Evolutionary conservation across 176 grass and related monocot genomes (phyloP).

Genomic region (Rhipidocladum racemiflorum): DNA sequence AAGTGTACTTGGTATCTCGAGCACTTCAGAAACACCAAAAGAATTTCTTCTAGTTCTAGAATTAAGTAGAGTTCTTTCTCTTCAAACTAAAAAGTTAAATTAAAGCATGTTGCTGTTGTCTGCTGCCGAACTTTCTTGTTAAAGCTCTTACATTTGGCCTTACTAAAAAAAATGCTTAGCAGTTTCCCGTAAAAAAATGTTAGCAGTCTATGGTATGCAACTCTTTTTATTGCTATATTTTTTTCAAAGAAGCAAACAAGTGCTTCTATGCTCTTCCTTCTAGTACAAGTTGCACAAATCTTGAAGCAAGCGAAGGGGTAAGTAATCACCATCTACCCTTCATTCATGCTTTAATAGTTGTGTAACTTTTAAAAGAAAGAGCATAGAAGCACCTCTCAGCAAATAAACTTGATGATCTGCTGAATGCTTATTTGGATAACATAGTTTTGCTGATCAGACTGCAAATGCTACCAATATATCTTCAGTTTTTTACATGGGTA

Average conservation of each 20-base stretch:
- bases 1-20: conserved; percentile 8
- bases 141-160: conserved; percentile 18
- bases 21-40: neutral
- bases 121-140: neutral
- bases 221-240: neutral
- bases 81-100: neutral
- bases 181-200: neutral
- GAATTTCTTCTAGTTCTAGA: neutral
- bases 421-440: conserved; percentile 17
- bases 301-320: no score
- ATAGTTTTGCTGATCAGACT: conserved; percentile 5
- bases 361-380: no score
- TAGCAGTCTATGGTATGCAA: neutral
- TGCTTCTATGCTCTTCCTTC: no score
- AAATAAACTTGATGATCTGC: neutral
- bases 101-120: neutral
- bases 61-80: neutral
- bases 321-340: no score
- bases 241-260: conserved; percentile 12
- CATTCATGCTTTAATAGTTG: no score
- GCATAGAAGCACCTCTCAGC: no score
- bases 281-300: no score
- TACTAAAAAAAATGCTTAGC: neutral
- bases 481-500: neutral
- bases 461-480: neutral